phyloP scores from a whole-genome alignment of 1,284 basidiomycete genomes.

The Cronartium quercuum region DNA sequence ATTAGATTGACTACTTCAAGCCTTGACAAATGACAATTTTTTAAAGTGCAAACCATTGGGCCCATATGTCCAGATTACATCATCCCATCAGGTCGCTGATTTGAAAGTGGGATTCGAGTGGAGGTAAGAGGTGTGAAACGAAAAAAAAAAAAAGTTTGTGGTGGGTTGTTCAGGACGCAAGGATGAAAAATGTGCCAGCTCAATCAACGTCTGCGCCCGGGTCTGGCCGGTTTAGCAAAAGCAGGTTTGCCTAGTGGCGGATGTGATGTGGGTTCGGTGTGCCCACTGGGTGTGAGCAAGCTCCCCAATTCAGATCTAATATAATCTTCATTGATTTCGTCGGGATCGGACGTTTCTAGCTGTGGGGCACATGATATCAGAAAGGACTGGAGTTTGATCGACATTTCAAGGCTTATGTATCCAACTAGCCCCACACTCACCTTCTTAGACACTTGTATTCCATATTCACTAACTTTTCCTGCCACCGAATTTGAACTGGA shows the following conservation, averaged over 20 bases:
- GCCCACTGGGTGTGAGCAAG: not conserved
- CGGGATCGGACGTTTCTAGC: conserved; percentile 32
- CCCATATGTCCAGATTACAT: no score
- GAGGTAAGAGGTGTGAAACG: not conserved
- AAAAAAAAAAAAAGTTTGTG: not conserved
- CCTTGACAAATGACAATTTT: no score
- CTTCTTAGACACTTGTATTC: conserved; percentile 26
- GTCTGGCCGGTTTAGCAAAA: conserved; percentile 33
- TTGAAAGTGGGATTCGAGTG: not conserved
- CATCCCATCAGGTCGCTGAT: no score
- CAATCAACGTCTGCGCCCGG: conserved; percentile 19
- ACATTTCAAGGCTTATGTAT: not conserved
- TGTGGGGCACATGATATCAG: not conserved
- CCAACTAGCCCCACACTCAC: not conserved
- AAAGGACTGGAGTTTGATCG: not conserved
- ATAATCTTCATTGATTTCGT: conserved; percentile 28
- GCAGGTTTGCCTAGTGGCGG: not conserved
- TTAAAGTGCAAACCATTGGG: no score
- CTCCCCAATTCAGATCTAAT: conserved; percentile 18
- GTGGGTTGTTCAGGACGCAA: no score
- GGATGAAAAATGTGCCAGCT: no score
- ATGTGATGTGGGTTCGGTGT: not conserved
- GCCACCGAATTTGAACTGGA: conserved; percentile 28
- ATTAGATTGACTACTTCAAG: no score
- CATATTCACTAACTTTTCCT: conserved; percentile 18